Percentiles rank a stretch among this genome's conserved stretches.
phyloP scores from a whole-genome alignment of 2,329 filamentous ascomycete species.

The Xylaria sp. region DNA sequence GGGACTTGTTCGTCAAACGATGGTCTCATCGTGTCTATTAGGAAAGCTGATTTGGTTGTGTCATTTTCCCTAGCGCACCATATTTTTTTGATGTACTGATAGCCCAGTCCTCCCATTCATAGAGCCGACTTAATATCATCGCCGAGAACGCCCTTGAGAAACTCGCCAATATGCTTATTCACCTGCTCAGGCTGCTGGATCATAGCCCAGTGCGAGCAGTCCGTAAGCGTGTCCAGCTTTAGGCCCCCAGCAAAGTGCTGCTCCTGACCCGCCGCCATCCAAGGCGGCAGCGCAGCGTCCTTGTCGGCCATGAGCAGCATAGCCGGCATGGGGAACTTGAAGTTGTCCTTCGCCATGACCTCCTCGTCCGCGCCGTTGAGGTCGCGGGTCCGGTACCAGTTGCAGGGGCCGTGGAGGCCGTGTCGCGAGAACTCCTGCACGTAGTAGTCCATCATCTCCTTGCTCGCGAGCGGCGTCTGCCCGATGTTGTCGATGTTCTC shows the following conservation, averaged over 20 bases:
- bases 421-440: conserved; percentile 74
- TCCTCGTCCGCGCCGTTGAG: conserved; percentile 82
- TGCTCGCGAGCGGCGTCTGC: conserved; percentile 68
- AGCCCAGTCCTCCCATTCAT: conserved; percentile 50
- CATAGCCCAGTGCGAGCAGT: conserved; percentile 84
- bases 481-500: conserved; percentile 69
- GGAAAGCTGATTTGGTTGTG: neutral
- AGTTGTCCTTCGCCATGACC: conserved; percentile 68
- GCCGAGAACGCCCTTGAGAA: conserved; percentile 67
- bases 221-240: conserved; percentile 66
- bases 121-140: conserved; percentile 52
- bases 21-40: neutral
- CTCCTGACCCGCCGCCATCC: conserved; percentile 78
- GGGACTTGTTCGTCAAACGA: neutral
- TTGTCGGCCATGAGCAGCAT: conserved; percentile 79
- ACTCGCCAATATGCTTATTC: conserved; percentile 75
- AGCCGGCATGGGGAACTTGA: conserved; percentile 70
- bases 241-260: conserved; percentile 70
- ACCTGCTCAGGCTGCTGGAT: conserved; percentile 77
- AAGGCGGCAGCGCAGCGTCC: conserved; percentile 78
- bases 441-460: conserved; percentile 82
- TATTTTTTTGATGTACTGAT: neutral
- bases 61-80: neutral
- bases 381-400: conserved; percentile 85
- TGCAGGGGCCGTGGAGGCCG: conserved; percentile 82